Evolutionary conservation across 1,139 yeast genomes (phyloP), one percentile per base, ranked within the genome.

Genomic region (Candida neerlandica): DNA sequence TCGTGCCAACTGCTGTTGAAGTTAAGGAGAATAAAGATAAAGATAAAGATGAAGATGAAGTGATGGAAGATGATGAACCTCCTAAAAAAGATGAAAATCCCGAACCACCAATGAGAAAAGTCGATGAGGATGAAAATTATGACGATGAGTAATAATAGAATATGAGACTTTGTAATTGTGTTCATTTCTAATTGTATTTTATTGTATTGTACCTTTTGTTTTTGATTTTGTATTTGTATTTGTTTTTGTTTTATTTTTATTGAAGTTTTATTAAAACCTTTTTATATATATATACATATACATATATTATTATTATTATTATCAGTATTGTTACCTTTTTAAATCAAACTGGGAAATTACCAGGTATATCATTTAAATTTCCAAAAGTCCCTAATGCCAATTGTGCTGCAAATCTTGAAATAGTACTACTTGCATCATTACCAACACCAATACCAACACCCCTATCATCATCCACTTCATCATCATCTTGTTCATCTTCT

Each of bases 71-170:
- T 30, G 70, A 65, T 41, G 66, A 65, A 42, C 59, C 27, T 4
- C 27, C 57, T 44, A 53, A 58, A 50, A 50, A 63, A 47, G 53
- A 55, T 47, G 61, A 63, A 50, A 70, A 72, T 4, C 72, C 74
- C 12, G 94, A 86, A 57, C 84, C 86, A 29, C 90, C 89, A 19
- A 83, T 86, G 64, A 78, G 96, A 61, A 80, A 84, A 57, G 84
- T 89, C 23, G 92, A 86, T 47, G 96, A 88, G 61, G 96, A 89
- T 62, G 92, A 86, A 61, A 81, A 89, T 63, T 89, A 89, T 63
- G 96, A 89, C 63, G 95, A 86, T 51, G 90, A 81, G 37, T 79
- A 71, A 46, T 34, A 4, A 11, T 21, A 15, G 27, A 43, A n/a
- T 29, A 15, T 12, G 40, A 23, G 26, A 38, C 34, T 41, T 33